phyloP scores from a whole-genome alignment of 768 basidiomycete species.

The Harrya chromipes region DNA sequence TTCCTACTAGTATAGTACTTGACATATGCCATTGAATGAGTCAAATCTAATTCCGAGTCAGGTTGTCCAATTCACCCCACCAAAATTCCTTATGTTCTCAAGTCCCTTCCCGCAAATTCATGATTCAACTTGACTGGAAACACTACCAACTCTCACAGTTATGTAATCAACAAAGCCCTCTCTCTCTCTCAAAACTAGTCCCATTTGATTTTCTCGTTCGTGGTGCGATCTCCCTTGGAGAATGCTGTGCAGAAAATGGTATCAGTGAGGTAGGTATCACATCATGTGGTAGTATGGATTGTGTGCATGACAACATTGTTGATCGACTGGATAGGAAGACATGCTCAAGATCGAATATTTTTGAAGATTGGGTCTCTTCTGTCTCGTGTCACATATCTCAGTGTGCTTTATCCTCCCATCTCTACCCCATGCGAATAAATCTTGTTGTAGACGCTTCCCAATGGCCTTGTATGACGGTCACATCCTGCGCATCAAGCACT shows the following conservation, averaged over 20 bases:
- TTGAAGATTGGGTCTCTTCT: slow-evolving; percentile 90
- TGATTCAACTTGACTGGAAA: too few relatives aligned
- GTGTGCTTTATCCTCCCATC: slow-evolving; percentile 5
- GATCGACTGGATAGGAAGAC: slow-evolving; percentile 58
- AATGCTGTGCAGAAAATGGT: slow-evolving; percentile 70
- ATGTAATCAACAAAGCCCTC: too few relatives aligned
- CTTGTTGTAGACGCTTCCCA: slow-evolving; percentile 53
- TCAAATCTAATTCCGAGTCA: too few relatives aligned
- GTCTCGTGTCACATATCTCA: slow-evolving; percentile 54
- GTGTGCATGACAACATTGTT: slow-evolving; percentile 5
- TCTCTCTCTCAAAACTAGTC: slow-evolving; percentile 66
- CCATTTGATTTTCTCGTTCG: slow-evolving; percentile 92
- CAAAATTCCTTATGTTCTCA: too few relatives aligned
- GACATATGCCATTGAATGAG: too few relatives aligned
- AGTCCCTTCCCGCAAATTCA: too few relatives aligned
- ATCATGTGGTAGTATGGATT: neutral
- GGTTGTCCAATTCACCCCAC: too few relatives aligned
- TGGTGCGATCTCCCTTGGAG: slow-evolving; percentile 72
- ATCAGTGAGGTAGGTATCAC: slow-evolving; percentile 56
- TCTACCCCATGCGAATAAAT: neutral
- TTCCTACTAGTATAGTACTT: too few relatives aligned
- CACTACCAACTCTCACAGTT: too few relatives aligned
- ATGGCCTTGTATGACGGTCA: slow-evolving; percentile 81
- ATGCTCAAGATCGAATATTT: slow-evolving; percentile 92
- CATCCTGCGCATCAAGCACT: slow-evolving; percentile 61